Evolutionary conservation across 1,284 basidiomycete genomes (phyloP).

Genomic region (Sporisorium iseilematis-ciliati): DNA sequence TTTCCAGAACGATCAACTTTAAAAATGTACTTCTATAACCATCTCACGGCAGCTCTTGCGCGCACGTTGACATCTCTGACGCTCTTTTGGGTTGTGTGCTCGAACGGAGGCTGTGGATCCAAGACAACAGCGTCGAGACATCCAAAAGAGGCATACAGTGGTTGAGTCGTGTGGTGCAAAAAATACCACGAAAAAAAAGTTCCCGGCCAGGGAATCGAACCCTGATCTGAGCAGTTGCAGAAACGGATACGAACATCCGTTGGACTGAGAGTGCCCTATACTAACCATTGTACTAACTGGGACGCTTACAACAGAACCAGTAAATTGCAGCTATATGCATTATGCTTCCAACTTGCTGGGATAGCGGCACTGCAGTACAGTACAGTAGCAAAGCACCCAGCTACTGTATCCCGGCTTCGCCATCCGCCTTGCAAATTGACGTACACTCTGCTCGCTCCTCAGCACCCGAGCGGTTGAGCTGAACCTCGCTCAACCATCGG

Average conservation of each 20-base stretch:
- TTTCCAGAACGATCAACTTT: neutral
- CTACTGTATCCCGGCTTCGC: no score
- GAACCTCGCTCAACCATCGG: no score
- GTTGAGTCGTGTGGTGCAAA: neutral
- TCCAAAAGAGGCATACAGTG: neutral
- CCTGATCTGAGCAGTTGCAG: conserved; percentile 44
- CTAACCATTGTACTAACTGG: conserved; percentile 34
- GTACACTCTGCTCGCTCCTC: no score
- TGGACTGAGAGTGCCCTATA: conserved; percentile 25
- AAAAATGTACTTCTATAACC: conserved; percentile 8
- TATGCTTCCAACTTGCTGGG: no score
- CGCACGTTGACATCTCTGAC: neutral
- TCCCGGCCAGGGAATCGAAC: conserved; percentile 59
- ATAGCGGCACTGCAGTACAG: no score
- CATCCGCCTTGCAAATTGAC: no score
- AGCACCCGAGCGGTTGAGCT: no score
- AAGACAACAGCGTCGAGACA: neutral
- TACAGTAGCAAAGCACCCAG: no score
- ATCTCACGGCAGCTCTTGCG: neutral
- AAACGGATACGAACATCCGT: neutral
- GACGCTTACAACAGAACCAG: neutral
- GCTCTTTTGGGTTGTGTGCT: neutral
- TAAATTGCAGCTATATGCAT: no score
- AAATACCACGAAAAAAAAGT: conserved; percentile 6
- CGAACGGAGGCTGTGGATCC: neutral